A percentile compares a stretch with the other conserved stretches of the same genome.
Evolutionary conservation across 2,329 filamentous ascomycete genomes (phyloP).

Genomic region (Ophiostoma tasmaniense): DNA sequence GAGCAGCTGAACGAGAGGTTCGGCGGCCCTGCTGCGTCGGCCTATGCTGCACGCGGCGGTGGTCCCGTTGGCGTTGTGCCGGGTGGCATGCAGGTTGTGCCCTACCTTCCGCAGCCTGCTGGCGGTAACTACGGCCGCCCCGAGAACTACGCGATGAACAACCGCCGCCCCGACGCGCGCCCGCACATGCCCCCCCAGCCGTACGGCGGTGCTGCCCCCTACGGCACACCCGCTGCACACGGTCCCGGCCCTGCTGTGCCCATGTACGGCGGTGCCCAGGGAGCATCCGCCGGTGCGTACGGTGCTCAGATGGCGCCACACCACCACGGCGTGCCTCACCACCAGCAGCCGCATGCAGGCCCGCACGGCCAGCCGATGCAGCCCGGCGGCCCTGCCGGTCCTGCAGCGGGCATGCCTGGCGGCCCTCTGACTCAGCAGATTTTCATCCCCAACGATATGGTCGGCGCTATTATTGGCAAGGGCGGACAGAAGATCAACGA

Average conservation of each 20-base stretch:
- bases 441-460: constrained; percentile 99
- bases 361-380: constrained; percentile 42
- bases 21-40: constrained; percentile 90
- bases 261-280: constrained; percentile 62
- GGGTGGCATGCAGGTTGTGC: constrained; percentile 98
- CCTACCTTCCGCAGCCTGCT: constrained; percentile 87
- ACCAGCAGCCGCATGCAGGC: constrained; percentile 61
- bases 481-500: constrained; percentile 99
- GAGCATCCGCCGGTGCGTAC: constrained; percentile 60
- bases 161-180: constrained; percentile 64
- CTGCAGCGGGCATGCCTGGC: constrained; percentile 57
- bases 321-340: constrained; percentile 55
- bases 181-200: constrained; percentile 65
- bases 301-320: constrained; percentile 69
- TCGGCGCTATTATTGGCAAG: constrained; percentile 97
- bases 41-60: constrained; percentile 90
- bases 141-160: constrained; percentile 58
- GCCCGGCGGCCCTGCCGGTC: constrained; percentile 36
- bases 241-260: constrained; percentile 53
- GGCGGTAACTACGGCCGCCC: constrained; percentile 88
- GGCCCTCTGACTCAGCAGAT: constrained; percentile 95
- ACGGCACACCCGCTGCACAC: constrained; percentile 57
- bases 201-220: constrained; percentile 57
- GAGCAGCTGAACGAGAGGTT: constrained; percentile 97
- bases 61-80: constrained; percentile 89